Evolutionary conservation across 495 filamentous ascomycete species (phyloP).

Genomic region (Mycothermus thermophilus): DNA sequence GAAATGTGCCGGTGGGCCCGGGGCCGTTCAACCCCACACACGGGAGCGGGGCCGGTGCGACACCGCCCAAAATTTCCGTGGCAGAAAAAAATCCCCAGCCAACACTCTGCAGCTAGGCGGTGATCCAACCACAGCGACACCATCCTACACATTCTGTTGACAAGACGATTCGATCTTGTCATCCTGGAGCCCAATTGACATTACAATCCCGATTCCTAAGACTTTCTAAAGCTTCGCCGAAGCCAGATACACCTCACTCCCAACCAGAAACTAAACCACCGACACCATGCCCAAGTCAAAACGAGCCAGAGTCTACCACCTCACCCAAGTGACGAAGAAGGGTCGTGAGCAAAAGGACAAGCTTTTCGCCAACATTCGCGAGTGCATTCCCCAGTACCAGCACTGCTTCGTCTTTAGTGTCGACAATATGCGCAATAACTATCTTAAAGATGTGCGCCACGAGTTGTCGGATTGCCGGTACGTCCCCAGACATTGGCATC

Average conservation of each 20-base stretch:
- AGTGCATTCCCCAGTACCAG: conserved; percentile 71
- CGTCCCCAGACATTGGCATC: no score
- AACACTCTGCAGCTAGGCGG: background rate
- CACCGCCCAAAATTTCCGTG: conserved; percentile 17
- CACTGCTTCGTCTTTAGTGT: conserved; percentile 86
- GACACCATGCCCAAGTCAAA: conserved; percentile 89
- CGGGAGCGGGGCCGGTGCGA: conserved; percentile 1
- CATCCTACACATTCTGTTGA: background rate
- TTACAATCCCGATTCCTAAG: no score
- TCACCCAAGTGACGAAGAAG: conserved; percentile 85
- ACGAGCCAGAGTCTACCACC: conserved; percentile 72
- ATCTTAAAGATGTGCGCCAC: conserved; percentile 79
- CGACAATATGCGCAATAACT: conserved; percentile 97
- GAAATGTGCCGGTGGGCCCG: no score
- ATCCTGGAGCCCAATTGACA: no score
- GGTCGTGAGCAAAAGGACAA: conserved; percentile 73
- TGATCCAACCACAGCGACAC: background rate
- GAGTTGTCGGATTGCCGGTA: conserved; percentile 79
- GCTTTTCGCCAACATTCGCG: conserved; percentile 76
- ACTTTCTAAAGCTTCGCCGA: no score
- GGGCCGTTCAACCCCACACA: no score
- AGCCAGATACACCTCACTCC: no score
- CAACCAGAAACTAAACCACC: no score
- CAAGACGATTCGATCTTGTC: no score
- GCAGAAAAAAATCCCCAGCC: conserved; percentile 12